These are phyloP conservation scores for Aspergillus sp. DNA, from an alignment of 2,329 filamentous ascomycete genomes.

Conservation along the genomic window DNA sequence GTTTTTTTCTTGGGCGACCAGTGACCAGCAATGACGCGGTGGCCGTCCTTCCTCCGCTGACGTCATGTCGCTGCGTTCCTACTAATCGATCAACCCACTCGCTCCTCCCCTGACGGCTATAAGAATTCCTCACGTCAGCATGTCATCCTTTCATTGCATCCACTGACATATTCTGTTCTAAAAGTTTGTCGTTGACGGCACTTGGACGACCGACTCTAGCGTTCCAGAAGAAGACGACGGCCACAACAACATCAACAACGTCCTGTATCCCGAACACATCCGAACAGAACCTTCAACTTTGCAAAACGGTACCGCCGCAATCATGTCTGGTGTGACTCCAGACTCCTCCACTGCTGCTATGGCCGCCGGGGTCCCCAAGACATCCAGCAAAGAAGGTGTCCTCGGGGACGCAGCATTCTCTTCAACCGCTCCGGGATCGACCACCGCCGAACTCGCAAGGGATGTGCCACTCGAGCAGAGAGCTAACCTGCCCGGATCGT, in stretches of 20 bases:
- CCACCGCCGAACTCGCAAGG: conserved; percentile 68
- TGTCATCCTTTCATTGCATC: conserved; percentile 8
- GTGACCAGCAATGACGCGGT: conserved; percentile 24
- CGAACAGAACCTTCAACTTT: conserved; percentile 20
- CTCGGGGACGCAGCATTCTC: conserved; percentile 54
- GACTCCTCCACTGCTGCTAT: conserved; percentile 67
- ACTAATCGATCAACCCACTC: conserved; percentile 1
- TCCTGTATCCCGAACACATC: conserved; percentile 75
- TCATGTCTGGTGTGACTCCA: conserved; percentile 64
- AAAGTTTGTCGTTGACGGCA: conserved; percentile 92
- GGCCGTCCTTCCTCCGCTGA: conserved; percentile 20
- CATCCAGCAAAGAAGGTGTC: conserved; percentile 20
- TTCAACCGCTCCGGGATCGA: conserved; percentile 65
- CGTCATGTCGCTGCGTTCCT: conserved; percentile 15
- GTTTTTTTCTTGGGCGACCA: not conserved
- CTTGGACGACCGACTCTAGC: conserved; percentile 80
- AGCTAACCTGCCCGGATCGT: conserved; percentile 60
- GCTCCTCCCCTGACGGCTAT: conserved; percentile 16
- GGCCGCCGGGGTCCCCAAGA: conserved; percentile 34
- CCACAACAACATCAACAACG: conserved; percentile 87
- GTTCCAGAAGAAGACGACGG: conserved; percentile 80
- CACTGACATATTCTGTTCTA: conserved; percentile 13
- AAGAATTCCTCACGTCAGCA: conserved; percentile 16
- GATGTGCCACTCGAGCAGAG: conserved; percentile 62
- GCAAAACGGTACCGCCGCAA: conserved; percentile 20